phyloP scores from a whole-genome alignment of 306 rosid genomes.

The Dryas alaskensis region DNA sequence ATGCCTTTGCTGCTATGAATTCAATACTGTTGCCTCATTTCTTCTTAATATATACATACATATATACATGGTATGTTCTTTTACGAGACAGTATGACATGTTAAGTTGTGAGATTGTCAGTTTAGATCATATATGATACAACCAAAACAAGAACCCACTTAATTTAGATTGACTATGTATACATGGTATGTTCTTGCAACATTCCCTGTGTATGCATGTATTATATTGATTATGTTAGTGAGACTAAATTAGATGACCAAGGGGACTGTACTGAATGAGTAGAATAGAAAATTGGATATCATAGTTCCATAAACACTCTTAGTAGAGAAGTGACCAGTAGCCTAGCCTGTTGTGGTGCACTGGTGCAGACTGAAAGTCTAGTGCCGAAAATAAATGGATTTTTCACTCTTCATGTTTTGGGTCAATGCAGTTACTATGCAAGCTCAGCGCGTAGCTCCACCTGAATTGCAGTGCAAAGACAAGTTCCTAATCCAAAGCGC shows the following conservation, averaged over 20 bases:
- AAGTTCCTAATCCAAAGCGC: constrained; percentile 83
- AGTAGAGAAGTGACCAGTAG: background rate
- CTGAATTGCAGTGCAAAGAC: constrained; percentile 83
- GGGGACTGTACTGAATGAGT: background rate
- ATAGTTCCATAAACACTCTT: background rate
- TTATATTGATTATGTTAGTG: no score
- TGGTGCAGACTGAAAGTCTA: background rate
- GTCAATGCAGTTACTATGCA: constrained; percentile 80
- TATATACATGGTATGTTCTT: background rate
- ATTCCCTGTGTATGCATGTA: background rate
- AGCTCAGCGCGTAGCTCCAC: constrained; percentile 74
- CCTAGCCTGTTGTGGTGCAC: background rate
- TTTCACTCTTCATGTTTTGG: constrained; percentile 29
- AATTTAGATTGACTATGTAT: background rate
- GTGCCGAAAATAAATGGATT: background rate
- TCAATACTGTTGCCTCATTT: background rate
- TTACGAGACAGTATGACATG: background rate
- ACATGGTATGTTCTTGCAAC: background rate
- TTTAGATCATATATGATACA: background rate
- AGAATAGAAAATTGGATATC: background rate
- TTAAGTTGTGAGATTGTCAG: background rate
- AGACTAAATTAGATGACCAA: background rate
- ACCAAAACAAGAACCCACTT: background rate
- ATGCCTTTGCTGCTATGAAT: background rate
- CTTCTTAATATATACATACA: no score